Evolutionary conservation across 129 eudicot species (phyloP).

Genomic region (Cynara cardunculus): DNA sequence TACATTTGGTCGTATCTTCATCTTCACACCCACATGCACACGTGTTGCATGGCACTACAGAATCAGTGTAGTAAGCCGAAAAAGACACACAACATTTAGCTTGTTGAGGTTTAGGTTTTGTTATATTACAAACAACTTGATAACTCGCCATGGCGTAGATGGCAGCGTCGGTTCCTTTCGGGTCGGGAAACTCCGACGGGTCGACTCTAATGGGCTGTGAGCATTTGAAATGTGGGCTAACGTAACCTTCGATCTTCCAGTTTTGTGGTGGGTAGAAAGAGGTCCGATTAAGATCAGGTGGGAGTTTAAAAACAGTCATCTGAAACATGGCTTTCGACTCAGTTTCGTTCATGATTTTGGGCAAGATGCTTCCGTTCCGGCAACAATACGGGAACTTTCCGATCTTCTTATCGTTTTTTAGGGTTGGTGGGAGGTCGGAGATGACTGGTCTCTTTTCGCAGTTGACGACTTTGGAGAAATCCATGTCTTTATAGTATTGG

Average conservation of each 20-base stretch:
- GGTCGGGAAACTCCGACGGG: constrained; percentile 71
- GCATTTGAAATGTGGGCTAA: constrained; percentile 68
- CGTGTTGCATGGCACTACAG: constrained; percentile 70
- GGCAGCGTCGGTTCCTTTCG: constrained; percentile 41
- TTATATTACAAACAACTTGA: constrained; percentile 70
- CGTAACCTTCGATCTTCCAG: constrained; percentile 59
- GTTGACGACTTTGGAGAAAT: constrained; percentile 58
- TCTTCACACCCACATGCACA: constrained; percentile 86
- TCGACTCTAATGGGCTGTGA: constrained; percentile 61
- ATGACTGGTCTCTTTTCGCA: constrained; percentile 65
- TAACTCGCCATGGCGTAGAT: constrained; percentile 66
- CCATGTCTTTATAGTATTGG: constrained; percentile 58
- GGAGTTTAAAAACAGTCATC: constrained; percentile 66
- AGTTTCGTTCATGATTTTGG: constrained; percentile 56
- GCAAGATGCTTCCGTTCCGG: constrained; percentile 59
- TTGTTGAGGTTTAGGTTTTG: constrained; percentile 53
- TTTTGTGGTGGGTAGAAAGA: constrained; percentile 77
- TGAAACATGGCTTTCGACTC: constrained; percentile 62
- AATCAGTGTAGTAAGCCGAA: constrained; percentile 72
- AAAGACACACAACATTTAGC: constrained; percentile 76
- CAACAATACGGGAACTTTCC: constrained; percentile 85
- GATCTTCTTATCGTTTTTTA: constrained; percentile 51
- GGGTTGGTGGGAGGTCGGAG: constrained; percentile 65
- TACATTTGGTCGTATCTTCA: constrained; percentile 30
- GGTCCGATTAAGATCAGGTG: constrained; percentile 79